phyloP scores from a whole-genome alignment of 2,329 filamentous ascomycete species.

The Colletotrichum sp. region DNA sequence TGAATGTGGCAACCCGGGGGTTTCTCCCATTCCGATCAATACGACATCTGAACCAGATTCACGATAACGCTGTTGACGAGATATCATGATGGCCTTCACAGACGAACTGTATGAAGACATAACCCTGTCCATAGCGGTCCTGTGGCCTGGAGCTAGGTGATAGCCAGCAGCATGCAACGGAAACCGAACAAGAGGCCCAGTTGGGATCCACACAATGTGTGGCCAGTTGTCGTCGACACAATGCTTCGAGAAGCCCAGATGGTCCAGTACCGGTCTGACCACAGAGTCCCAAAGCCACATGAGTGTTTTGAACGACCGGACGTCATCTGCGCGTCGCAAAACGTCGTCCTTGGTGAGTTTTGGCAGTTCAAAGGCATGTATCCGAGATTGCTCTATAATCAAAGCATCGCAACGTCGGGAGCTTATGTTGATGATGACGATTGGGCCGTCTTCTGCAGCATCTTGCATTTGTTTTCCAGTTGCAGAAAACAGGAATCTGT shows the following conservation, averaged over 20 bases:
- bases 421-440: conserved; percentile 35
- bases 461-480: conserved; percentile 21
- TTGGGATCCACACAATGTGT: conserved; percentile 39
- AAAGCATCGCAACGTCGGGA: conserved; percentile 33
- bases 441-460: conserved; percentile 27
- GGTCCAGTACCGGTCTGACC: conserved; percentile 29
- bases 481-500: conserved; percentile 27
- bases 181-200: conserved; percentile 30
- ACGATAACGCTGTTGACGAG: neutral
- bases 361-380: conserved; percentile 24
- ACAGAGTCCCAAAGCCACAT: conserved; percentile 36
- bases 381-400: conserved; percentile 24
- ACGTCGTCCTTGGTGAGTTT: neutral
- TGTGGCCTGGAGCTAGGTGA: conserved; percentile 22
- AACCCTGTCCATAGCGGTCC: conserved; percentile 36
- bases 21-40: conserved; percentile 32
- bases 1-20: neutral
- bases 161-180: conserved; percentile 39
- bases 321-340: neutral
- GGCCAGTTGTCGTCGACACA: conserved; percentile 17
- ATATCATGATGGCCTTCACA: conserved; percentile 33
- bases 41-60: conserved; percentile 1
- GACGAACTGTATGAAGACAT: conserved; percentile 44
- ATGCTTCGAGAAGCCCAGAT: conserved; percentile 26
- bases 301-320: conserved; percentile 17